Percentiles rank a stretch among this genome's conserved stretches.
Evolutionary conservation across 768 basidiomycete species (phyloP).

Genomic region (Hypholoma fasciculare): DNA sequence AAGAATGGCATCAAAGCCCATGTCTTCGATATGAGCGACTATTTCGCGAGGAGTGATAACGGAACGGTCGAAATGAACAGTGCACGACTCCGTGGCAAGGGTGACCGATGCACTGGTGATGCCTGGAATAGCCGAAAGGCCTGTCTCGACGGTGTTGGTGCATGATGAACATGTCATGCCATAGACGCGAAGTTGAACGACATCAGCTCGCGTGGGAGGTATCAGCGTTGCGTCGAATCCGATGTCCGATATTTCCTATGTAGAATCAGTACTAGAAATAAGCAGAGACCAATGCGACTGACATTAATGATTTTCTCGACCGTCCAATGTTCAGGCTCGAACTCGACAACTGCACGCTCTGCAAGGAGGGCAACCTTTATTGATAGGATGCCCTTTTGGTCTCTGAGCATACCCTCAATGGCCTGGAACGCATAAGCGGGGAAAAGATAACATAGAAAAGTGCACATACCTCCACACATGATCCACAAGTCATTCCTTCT

Average conservation of each 20-base stretch:
- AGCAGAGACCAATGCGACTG: slow-evolving; percentile 24
- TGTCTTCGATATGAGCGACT: slow-evolving; percentile 83
- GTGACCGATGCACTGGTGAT: slow-evolving; percentile 72
- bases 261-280: neutral
- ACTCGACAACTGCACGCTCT: slow-evolving; percentile 90
- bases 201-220: slow-evolving; percentile 62
- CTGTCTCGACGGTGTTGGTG: slow-evolving; percentile 71
- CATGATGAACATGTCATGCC: slow-evolving; percentile 93
- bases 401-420: slow-evolving; percentile 81
- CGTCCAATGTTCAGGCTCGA: slow-evolving; percentile 81
- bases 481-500: slow-evolving; percentile 89
- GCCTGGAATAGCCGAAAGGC: slow-evolving; percentile 70
- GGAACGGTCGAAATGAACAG: slow-evolving; percentile 71
- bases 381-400: slow-evolving; percentile 86
- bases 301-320: slow-evolving; percentile 78
- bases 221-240: slow-evolving; percentile 88
- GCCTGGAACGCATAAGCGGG: slow-evolving; percentile 41
- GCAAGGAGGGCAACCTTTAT: slow-evolving; percentile 97
- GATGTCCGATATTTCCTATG: slow-evolving; percentile 88
- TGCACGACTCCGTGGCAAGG: slow-evolving; percentile 73
- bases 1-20: slow-evolving; percentile 89
- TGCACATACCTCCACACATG: slow-evolving; percentile 75
- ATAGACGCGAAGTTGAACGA: slow-evolving; percentile 76
- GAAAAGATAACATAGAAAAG: neutral
- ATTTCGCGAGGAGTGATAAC: slow-evolving; percentile 82